Base-by-base conservation (phyloP, 495 filamentous ascomycete species). In the Friedmanniomyces simplex region DNA sequence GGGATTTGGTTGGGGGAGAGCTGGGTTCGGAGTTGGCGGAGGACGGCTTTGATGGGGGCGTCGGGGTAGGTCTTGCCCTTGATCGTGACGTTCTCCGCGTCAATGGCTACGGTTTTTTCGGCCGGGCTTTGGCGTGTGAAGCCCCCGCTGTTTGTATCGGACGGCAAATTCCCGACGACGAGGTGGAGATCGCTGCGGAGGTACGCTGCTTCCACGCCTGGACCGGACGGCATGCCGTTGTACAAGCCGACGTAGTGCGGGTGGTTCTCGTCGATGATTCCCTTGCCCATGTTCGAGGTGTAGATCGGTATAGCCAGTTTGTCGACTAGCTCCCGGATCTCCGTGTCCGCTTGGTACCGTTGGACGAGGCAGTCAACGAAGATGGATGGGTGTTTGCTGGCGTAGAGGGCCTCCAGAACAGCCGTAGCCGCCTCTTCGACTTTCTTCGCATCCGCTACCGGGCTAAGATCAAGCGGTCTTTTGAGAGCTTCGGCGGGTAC, bases 71-170 rank as follows among this genome's bases (percentile, higher is more conserved):
- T 64, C 58, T 65, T 61, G 49, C 60, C 63, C 56, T 63, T 28
- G 24, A 55, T 28, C 28, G 13, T 48, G 1, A 66, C 53, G 57
- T 50, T 47, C 22, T 67, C 52, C 7, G 63, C 60, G 50, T 71
- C 67, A 26, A 73, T 66, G 14, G 59, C 11, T 14, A 69, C 60
- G 12, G 57, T 48, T 11, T 60, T 65, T 14, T 59, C 41, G 22
- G 58, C 20, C 1, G 61, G 50, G 18, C 68, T 36, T 13, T 62
- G 60, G 34, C 69, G 54, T 0, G 67, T 63, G 37, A 72, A 73
- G 16, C 67, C 68, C 0, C 65, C 65, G 10, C 65, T 60, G 53
- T 73, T 73, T 4, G 69, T 71, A 48, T 73, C 71, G 3, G 61
- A 54, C 24, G 67, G 66, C 2, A 72, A 50, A 26, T 62, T 62